Evolutionary conservation across 2,329 filamentous ascomycete genomes (phyloP), one percentile per base, ranked within the genome.

Genomic region (Aspergillus fischeri): DNA sequence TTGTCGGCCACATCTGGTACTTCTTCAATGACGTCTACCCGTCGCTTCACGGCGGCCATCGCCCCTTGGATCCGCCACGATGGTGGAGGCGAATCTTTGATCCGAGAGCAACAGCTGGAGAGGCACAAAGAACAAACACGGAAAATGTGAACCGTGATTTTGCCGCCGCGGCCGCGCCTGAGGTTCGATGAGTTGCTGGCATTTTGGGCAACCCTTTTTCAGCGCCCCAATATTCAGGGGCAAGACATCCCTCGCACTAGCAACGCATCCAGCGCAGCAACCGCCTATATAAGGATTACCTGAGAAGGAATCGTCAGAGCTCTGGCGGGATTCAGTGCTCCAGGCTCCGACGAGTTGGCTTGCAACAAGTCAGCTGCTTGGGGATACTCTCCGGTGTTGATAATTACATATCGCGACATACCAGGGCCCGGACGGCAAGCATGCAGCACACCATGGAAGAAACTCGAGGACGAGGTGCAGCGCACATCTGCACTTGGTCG

Each of bases 1-100:
- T 94, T 9, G 92, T 97, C 42, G 94, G 94, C 9, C 94, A 99
- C 75, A 83, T 97, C 44, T 97, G 92, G 89, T 99, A 97, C 75
- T 99, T 97, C 78, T 97, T 97, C 75, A 90, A 87, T 58, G 94
- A 99, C 73, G 92, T 99, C 17, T 99, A 96, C 74, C 94, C 94
- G 3, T 90, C 92, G 3, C 83, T 97, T 47, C 90, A 97, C 75
- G 86, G 89, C 61, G 91, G 91, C 20, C 87, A 89, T 52, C 83
- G 90, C 55, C 94, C 94, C 0, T 81, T 99, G 50, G 93, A 96
- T 67, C 93, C 94, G 41, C 94, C 94, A 0, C 78, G 79, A 58
- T 97, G 91, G 87, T 99, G 93, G 93, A 84, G 90, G 57, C 83
- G 92, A 45, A 70, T 97, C 20, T 96, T 96, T 69, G 92, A 87